phyloP scores from a whole-genome alignment of 345 rosid genomes.

The Syzygium oleosum region DNA sequence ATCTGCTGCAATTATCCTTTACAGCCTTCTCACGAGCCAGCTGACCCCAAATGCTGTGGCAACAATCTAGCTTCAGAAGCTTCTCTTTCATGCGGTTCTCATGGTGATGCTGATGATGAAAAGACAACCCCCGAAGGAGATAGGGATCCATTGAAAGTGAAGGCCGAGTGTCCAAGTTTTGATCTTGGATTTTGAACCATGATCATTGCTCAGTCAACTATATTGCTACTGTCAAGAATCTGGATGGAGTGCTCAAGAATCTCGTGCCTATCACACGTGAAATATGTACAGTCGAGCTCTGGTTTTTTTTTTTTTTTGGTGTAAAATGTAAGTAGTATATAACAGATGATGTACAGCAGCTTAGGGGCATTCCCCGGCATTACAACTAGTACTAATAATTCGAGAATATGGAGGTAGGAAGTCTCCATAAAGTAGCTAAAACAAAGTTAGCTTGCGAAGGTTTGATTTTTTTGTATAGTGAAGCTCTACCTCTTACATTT shows the following conservation, averaged over 20 bases:
- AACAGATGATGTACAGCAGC: too few species aligned
- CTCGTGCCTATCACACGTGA: not conserved
- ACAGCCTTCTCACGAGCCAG: not conserved
- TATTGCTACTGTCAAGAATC: not conserved
- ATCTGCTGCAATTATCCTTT: not conserved
- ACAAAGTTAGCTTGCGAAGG: too few species aligned
- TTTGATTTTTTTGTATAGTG: too few species aligned
- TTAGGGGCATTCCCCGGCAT: too few species aligned
- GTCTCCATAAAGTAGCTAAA: too few species aligned
- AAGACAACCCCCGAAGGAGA: not conserved
- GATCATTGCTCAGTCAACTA: not conserved
- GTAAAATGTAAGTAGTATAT: too few species aligned
- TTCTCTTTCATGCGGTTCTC: not conserved
- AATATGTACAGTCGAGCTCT: not conserved
- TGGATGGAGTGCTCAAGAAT: not conserved
- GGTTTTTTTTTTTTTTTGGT: too few species aligned
- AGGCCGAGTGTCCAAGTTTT: conserved; percentile 26
- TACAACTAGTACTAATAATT: too few species aligned
- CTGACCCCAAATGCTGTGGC: not conserved
- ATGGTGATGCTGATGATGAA: not conserved
- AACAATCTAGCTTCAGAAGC: not conserved
- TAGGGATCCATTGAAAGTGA: conserved; percentile 1
- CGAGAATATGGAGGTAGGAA: too few species aligned
- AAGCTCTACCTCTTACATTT: too few species aligned
- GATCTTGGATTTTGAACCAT: conserved; percentile 43